phyloP scores from a whole-genome alignment of 2,329 filamentous ascomycete species.

The Aspergillus viridinutans region DNA sequence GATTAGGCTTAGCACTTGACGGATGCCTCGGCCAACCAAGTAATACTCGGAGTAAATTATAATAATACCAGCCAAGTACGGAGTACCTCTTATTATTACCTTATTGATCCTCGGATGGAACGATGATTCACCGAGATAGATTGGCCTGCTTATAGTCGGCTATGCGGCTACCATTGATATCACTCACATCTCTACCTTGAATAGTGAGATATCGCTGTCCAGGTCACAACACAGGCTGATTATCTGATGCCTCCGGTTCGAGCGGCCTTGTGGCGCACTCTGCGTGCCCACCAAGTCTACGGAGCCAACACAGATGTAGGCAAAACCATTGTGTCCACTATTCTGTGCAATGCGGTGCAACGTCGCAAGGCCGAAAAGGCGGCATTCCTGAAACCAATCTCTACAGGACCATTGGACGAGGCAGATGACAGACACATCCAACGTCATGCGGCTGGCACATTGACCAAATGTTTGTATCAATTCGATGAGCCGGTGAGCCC shows the following conservation, averaged over 20 bases:
- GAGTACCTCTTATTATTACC: no score
- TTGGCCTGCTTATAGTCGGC: neutral
- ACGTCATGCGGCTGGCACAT: slow-evolving; percentile 53
- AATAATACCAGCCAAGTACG: no score
- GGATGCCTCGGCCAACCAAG: neutral
- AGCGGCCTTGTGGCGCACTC: slow-evolving; percentile 62
- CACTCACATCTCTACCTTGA: neutral
- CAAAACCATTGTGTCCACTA: slow-evolving; percentile 74
- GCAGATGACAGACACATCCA: slow-evolving; percentile 66
- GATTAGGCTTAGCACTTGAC: neutral
- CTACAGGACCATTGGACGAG: slow-evolving; percentile 66
- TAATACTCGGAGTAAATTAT: no score
- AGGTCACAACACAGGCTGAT: neutral
- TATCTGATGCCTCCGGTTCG: slow-evolving; percentile 48
- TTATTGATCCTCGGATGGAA: neutral
- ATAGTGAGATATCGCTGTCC: neutral
- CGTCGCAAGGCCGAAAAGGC: slow-evolving; percentile 41
- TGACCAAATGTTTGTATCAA: slow-evolving; percentile 63
- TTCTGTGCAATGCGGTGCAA: slow-evolving; percentile 62
- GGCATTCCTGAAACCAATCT: slow-evolving; percentile 75
- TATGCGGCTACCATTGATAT: neutral
- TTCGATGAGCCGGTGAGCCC: slow-evolving; percentile 73
- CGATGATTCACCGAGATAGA: neutral
- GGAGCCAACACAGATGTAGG: slow-evolving; percentile 82
- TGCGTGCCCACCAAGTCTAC: slow-evolving; percentile 70